Evolutionary conservation across 768 basidiomycete genomes (phyloP), one percentile per base, ranked within the genome.

Genomic region (Tubosaeta sp.): DNA sequence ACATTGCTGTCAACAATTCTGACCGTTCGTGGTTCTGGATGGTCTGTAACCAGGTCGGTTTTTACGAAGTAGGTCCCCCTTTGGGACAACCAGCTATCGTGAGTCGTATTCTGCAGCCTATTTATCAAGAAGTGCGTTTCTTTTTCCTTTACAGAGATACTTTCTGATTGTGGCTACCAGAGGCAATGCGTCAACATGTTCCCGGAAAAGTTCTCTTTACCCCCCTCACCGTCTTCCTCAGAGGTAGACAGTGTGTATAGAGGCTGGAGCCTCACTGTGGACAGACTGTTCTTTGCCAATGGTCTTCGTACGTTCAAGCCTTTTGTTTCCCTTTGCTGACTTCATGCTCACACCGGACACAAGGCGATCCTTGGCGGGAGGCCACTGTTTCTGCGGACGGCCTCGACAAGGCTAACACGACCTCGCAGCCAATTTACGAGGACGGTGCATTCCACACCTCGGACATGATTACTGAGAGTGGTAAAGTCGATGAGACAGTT

Each of bases 301-400:
- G 86, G 84, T 39, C 71, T 73, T 44, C 81, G 86, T 86, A 57
- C 57, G 83, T 51, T 3, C 29, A 29, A 12, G 21, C n/a, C 18
- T 18, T 39, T 19, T 38, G 6, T 18, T 3, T 22, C 6, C 10
- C 21, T 11, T 29, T 4, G 19, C 4, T 31, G 4, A 4, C 6
- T 35, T 6, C 12, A 2, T 4, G 18, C 45, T 54, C n/a, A 49
- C 11, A 22, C 12, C 12, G 10, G 11, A 14, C 4, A 13, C n/a
- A 24, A 87, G 85, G 83, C 38, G 86, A 88, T 57, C 86, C 87
- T n/a, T 88, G 85, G 86, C 76, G 79, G 44, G 81, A 83, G 48
- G 78, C 81, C 7, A 87, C 86, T 0, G 72, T 87, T 4, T 87
- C 86, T 5, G 78, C 86, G 0, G 74, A 78, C 22, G 71, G 72